Conservation (phyloP, 225 moss, liverwort and hornwort genomes). For the Sphagnum contortum region DNA sequence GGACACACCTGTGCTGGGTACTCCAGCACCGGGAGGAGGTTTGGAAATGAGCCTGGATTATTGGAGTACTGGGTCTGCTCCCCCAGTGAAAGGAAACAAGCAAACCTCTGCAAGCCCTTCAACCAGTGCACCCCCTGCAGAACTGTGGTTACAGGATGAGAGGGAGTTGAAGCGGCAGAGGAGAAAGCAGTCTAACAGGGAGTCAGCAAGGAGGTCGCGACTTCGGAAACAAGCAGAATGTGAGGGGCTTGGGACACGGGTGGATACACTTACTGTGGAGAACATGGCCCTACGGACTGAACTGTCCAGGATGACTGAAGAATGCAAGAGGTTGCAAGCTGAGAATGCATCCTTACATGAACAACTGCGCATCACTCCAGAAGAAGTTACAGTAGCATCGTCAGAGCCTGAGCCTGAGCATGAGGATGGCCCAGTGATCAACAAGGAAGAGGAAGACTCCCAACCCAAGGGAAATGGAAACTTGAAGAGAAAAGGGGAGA, state of each 20-base stretch:
- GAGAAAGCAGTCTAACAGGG: conserved; percentile 89
- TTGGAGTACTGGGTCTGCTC: conserved; percentile 50
- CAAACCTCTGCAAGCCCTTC: conserved; percentile 40
- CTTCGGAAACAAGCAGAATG: conserved; percentile 91
- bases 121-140: conserved; percentile 36
- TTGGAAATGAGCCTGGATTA: conserved; percentile 68
- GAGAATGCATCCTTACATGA: conserved; percentile 51
- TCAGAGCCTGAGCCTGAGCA: conserved; percentile 1
- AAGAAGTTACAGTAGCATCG: conserved; percentile 2
- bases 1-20: conserved; percentile 23
- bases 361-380: conserved; percentile 20
- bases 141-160: conserved; percentile 71
- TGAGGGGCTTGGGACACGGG: conserved; percentile 74
- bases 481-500: conserved; percentile 20
- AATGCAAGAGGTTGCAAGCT: conserved; percentile 66
- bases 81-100: conserved; percentile 36
- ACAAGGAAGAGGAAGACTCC: conserved; percentile 26
- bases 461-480: conserved; percentile 33
- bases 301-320: conserved; percentile 60
- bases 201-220: conserved; percentile 79
- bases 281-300: conserved; percentile 66
- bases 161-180: conserved; percentile 85
- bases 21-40: conserved; percentile 40
- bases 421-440: conserved; percentile 11
- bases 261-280: conserved; percentile 74